phyloP scores from a whole-genome alignment of 169 alveolate species.

The Amoebophrya sp. region DNA sequence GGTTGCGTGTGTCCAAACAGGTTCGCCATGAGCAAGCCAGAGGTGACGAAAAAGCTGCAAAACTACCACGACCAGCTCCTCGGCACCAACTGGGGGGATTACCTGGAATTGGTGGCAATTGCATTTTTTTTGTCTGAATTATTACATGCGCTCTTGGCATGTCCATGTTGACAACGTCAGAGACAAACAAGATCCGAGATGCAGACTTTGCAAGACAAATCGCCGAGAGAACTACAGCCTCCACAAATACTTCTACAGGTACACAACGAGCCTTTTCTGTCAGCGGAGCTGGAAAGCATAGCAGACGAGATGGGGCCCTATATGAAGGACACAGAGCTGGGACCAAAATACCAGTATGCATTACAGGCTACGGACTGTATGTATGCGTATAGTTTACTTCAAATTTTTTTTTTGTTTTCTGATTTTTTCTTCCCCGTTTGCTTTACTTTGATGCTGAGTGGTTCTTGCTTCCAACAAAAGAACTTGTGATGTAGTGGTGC shows the following conservation, averaged over 20 bases:
- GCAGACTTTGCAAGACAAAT: too few relatives aligned
- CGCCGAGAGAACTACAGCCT: too few relatives aligned
- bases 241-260: too few relatives aligned
- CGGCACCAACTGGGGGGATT: conserved; percentile 37
- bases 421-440: too few relatives aligned
- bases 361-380: conserved; percentile 20
- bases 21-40: neutral
- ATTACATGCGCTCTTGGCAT: too few relatives aligned
- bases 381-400: conserved; percentile 10
- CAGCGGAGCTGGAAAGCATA: neutral
- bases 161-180: too few relatives aligned
- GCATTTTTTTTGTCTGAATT: too few relatives aligned
- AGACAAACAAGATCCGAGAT: too few relatives aligned
- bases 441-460: too few relatives aligned
- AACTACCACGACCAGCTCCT: conserved; percentile 30
- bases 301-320: conserved; percentile 29
- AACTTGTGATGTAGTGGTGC: too few relatives aligned
- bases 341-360: neutral
- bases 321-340: conserved; percentile 9
- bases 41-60: neutral
- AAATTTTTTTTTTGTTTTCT: neutral
- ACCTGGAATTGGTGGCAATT: conserved; percentile 8
- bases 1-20: neutral
- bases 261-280: conserved; percentile 19
- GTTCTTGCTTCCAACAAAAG: too few relatives aligned